These are phyloP conservation scores for Aspergillus sp. DNA, from an alignment of 2,329 filamentous ascomycete genomes.

Conservation along the genomic window DNA sequence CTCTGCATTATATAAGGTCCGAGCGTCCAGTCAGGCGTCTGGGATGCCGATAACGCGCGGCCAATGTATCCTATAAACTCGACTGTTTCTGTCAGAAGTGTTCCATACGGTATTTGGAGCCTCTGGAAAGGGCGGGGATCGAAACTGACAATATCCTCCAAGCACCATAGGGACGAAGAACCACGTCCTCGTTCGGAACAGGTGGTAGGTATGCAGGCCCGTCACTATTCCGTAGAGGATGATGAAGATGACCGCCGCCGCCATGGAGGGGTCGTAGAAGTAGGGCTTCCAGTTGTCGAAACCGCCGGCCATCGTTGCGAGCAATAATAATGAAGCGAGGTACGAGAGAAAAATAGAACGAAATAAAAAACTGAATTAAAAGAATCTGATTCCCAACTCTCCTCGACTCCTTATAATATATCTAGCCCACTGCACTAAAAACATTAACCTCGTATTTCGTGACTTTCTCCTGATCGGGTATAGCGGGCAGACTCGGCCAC, in stretches of 20 bases:
- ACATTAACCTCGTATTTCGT: slow-evolving; percentile 22
- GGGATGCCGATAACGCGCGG: slow-evolving; percentile 43
- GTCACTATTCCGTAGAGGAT: slow-evolving; percentile 12
- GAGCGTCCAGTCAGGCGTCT: slow-evolving; percentile 29
- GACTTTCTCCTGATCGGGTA: slow-evolving; percentile 15
- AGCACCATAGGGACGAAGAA: slow-evolving; percentile 17
- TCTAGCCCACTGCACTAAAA: neutral
- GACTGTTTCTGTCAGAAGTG: slow-evolving; percentile 35
- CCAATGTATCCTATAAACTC: slow-evolving; percentile 55
- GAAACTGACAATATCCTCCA: slow-evolving; percentile 14
- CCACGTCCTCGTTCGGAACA: slow-evolving; percentile 17
- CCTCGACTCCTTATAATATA: neutral
- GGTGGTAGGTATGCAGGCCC: slow-evolving; percentile 13
- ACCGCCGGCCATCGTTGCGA: neutral
- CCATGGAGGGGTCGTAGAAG: slow-evolving; percentile 13
- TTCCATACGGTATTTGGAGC: neutral
- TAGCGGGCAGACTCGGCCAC: neutral
- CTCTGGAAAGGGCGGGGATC: no score
- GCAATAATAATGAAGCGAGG: neutral
- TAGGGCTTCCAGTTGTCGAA: slow-evolving; percentile 10
- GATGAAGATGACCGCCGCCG: slow-evolving; percentile 19
- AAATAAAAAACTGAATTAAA: neutral
- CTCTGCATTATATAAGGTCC: slow-evolving; percentile 29
- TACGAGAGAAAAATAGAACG: neutral
- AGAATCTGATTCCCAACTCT: neutral